Evolutionary conservation across 2,329 filamentous ascomycete genomes (phyloP).

Genomic region (Botrytis byssoidea): DNA sequence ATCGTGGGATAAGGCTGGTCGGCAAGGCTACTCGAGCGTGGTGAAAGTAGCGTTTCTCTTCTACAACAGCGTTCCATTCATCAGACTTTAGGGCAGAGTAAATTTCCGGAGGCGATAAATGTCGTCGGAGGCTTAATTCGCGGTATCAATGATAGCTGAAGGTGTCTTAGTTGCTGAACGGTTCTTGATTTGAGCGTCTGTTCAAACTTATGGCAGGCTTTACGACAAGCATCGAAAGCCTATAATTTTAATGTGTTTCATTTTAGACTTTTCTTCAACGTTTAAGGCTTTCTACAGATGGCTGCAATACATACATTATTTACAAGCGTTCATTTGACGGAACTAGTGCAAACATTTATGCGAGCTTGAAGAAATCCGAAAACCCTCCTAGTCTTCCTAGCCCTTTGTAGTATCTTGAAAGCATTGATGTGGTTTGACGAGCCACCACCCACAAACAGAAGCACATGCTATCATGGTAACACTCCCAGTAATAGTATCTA

Average conservation of each 20-base stretch:
- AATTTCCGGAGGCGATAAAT: constrained; percentile 11
- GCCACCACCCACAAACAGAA: neutral
- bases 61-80: neutral
- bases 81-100: neutral
- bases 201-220: neutral
- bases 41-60: neutral
- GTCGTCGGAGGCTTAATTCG: constrained; percentile 18
- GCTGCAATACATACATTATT: neutral
- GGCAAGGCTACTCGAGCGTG: constrained; percentile 4
- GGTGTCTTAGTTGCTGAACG: constrained; percentile 1
- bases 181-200: constrained; percentile 10
- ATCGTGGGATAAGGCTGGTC: constrained; percentile 21
- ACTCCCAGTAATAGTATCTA: neutral
- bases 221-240: neutral
- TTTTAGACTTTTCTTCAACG: neutral
- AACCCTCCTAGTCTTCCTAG: neutral
- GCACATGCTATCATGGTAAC: neutral
- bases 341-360: neutral
- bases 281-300: neutral
- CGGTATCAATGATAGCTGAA: constrained; percentile 5
- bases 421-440: neutral
- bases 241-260: neutral
- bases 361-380: neutral
- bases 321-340: neutral
- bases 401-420: neutral